These are phyloP conservation scores for Scedosporium apiospermum DNA, from an alignment of 2,329 filamentous ascomycete genomes.

Conservation along the genomic window DNA sequence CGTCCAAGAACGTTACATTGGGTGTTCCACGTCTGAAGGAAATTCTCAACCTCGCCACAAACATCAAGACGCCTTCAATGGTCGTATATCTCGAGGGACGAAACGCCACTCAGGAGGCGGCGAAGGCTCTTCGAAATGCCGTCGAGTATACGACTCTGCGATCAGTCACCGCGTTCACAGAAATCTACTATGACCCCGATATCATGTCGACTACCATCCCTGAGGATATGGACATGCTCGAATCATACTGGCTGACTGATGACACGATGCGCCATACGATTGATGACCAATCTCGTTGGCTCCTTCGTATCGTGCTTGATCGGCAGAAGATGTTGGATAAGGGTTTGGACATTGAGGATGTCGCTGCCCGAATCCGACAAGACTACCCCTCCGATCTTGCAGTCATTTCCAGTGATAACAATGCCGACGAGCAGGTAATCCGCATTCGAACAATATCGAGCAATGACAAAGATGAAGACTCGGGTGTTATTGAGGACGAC, in stretches of 20 bases:
- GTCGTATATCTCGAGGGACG: conserved; percentile 69
- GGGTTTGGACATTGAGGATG: conserved; percentile 82
- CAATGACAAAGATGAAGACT: conserved; percentile 65
- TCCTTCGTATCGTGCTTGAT: conserved; percentile 86
- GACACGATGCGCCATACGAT: conserved; percentile 57
- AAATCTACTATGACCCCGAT: conserved; percentile 96
- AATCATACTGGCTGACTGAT: conserved; percentile 91
- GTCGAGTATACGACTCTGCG: conserved; percentile 93
- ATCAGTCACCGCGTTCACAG: conserved; percentile 81
- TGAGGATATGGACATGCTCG: conserved; percentile 86
- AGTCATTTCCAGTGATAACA: conserved; percentile 96
- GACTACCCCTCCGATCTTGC: conserved; percentile 78
- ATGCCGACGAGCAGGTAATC: conserved; percentile 89
- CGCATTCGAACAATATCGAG: conserved; percentile 75
- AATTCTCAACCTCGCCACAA: conserved; percentile 94
- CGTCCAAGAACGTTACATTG: conserved; percentile 97
- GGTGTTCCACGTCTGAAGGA: conserved; percentile 99
- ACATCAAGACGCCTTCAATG: conserved; percentile 99
- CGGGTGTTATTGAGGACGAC: conserved; percentile 66
- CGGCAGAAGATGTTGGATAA: conserved; percentile 94
- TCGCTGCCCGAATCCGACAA: conserved; percentile 81
- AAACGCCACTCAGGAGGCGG: conserved; percentile 62
- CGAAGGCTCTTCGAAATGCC: conserved; percentile 75
- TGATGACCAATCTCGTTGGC: conserved; percentile 83
- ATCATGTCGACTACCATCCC: conserved; percentile 77